Evolutionary conservation across 2,329 filamentous ascomycete genomes (phyloP), one percentile per base, ranked within the genome.

Genomic region (Exophiala viscosa): DNA sequence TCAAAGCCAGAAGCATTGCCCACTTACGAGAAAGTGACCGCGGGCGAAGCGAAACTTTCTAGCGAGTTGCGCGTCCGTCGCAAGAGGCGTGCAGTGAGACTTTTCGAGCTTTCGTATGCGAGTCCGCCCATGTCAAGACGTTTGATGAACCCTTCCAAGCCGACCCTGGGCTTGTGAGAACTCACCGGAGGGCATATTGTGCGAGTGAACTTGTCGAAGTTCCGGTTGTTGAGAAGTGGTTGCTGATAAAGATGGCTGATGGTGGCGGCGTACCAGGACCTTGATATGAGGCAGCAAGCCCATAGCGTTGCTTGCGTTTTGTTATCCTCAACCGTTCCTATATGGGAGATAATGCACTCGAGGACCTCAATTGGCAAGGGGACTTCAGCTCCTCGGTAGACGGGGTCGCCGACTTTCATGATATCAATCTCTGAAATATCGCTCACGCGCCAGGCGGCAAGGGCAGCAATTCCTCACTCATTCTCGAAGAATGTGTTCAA

Each of bases 61-160:
- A 85, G 63, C 1, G 69, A 74, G 5, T 67, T 65, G 55, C 80
- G 83, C 1, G 79, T 75, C 45, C 79, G 70, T 18, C 77, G 73
- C 2, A 85, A 68, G 6, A 85, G 65, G 31, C 81, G 74, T 15
- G 81, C 78, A 0, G 81, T 84, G 8, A 76, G 66, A 45, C 78
- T 79, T 59, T 79, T 82, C 50, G 73, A 77, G 55, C 79, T 78
- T 59, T 84, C 77, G 60, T 85, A 80, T 2, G 84, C 80, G 13
- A 85, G 74, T 36, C 65, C 60, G 9, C 73, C 71, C 66, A 85
- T 71, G 60, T 83, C 72, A 34, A 85, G 69, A 9, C 67, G 63
- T 33, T 73, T 74, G 11, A 85, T 75, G 15, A 76, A 60, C 35
- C 69, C 65, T 11, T 75, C 73, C 45, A 72, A 75, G 5, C 64